Conservation (phyloP, 2,329 filamentous ascomycete genomes). For the Amauroascus verrucosus region DNA sequence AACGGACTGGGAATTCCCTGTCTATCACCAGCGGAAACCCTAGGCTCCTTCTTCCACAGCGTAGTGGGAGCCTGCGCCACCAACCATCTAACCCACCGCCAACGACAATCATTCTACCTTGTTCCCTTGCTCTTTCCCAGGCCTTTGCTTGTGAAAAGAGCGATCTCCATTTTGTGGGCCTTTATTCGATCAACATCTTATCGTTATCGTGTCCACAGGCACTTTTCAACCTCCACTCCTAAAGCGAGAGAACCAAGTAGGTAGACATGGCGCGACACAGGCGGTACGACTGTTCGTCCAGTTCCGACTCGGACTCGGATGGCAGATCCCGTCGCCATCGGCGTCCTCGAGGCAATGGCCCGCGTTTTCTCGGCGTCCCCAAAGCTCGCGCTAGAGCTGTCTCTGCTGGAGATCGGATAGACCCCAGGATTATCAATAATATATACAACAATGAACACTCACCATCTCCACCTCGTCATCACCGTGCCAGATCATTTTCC, state of each 20-base stretch:
- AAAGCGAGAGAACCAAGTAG: neutral
- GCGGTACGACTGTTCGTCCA: neutral
- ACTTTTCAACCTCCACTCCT: neutral
- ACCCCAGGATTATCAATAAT: slow-evolving; percentile 27
- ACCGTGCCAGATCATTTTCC: slow-evolving; percentile 7
- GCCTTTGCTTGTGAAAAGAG: no score
- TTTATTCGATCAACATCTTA: no score
- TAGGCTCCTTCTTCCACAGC: no score
- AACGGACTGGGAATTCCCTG: no score
- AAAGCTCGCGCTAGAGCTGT: slow-evolving; percentile 26
- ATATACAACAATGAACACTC: neutral
- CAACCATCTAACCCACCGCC: no score
- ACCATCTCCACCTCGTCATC: neutral
- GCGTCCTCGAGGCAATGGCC: slow-evolving; percentile 16
- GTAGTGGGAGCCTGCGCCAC: neutral
- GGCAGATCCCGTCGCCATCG: slow-evolving; percentile 15
- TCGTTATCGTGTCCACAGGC: no score
- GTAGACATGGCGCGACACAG: neutral
- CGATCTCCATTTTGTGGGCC: no score
- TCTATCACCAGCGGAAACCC: no score
- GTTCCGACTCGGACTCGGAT: slow-evolving; percentile 6
- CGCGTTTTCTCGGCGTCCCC: slow-evolving; percentile 15
- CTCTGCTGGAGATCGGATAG: slow-evolving; percentile 25
- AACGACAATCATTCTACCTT: no score
- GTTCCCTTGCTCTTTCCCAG: no score